These are phyloP conservation scores for Psilocybe mexicana DNA, from an alignment of 1,284 basidiomycete genomes.

Conservation along the genomic window DNA sequence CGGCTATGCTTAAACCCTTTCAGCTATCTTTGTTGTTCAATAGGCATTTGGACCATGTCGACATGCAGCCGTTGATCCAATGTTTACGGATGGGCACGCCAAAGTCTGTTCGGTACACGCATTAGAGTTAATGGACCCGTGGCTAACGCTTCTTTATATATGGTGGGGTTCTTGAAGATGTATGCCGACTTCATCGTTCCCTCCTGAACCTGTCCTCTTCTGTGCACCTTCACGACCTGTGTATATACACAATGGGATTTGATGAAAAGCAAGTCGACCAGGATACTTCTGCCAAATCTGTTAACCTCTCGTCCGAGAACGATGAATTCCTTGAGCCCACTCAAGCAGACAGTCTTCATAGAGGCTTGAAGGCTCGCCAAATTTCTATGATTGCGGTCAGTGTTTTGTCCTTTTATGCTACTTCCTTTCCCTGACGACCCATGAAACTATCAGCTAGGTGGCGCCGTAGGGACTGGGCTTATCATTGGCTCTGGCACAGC, in stretches of 20 bases:
- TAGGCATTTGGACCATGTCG: too few species aligned
- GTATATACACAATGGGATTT: constrained; percentile 26
- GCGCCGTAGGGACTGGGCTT: constrained; percentile 71
- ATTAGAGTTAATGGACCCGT: neutral
- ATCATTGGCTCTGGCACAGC: constrained; percentile 72
- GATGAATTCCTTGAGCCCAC: constrained; percentile 43
- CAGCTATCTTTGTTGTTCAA: neutral
- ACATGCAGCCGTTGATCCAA: neutral
- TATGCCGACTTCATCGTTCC: neutral
- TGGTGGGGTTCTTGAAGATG: neutral
- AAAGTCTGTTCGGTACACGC: too few species aligned
- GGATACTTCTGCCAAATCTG: constrained; percentile 24
- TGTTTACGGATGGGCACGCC: neutral
- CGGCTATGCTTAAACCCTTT: neutral
- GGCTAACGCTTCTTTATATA: constrained; percentile 8
- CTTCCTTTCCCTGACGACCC: neutral
- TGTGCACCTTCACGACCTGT: neutral
- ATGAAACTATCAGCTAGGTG: constrained; percentile 46
- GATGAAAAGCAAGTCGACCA: constrained; percentile 32
- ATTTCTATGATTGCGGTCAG: constrained; percentile 72
- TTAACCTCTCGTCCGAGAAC: constrained; percentile 29
- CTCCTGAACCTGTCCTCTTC: neutral
- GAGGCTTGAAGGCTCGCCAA: constrained; percentile 64
- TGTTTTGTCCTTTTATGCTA: constrained; percentile 1
- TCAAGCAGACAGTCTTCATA: constrained; percentile 50